Conservation (phyloP, 208 protist species). For the Acanthamoeba rhysodes region DNA sequence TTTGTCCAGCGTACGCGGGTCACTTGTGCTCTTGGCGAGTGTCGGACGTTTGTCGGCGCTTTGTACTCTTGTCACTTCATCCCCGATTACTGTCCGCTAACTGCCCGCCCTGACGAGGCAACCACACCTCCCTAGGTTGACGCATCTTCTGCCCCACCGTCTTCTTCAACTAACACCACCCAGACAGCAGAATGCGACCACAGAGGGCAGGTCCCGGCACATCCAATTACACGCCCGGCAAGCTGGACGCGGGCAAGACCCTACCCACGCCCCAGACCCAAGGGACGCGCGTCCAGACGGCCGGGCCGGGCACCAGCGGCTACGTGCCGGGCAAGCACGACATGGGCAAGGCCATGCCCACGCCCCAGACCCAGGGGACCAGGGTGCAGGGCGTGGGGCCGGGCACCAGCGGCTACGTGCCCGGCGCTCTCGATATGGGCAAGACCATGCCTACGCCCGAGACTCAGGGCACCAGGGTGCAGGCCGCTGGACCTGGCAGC, state of each 20-base stretch:
- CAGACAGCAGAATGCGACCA: background rate
- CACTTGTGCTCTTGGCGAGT: background rate
- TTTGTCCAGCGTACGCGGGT: too few relatives aligned
- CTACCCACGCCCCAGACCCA: background rate
- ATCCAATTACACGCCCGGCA: background rate
- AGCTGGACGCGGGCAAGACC: background rate
- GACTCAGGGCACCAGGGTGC: background rate
- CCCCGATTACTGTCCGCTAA: background rate
- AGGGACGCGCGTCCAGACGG: background rate
- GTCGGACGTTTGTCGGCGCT: background rate
- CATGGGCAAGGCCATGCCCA: constrained; percentile 17
- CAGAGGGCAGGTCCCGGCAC: background rate
- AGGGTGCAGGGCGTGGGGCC: background rate
- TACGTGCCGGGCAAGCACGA: constrained; percentile 14
- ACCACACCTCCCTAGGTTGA: background rate
- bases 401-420: constrained; percentile 15
- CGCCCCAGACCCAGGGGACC: background rate
- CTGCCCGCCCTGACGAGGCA: background rate
- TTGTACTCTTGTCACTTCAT: background rate
- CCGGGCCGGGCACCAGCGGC: constrained; percentile 18
- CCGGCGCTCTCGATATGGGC: background rate
- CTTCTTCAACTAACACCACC: too few relatives aligned
- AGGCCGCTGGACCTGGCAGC: constrained; percentile 39
- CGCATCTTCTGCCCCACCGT: background rate
- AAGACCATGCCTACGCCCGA: background rate